Conservation (phyloP, 441 rosid species). For the Croton setiger region DNA sequence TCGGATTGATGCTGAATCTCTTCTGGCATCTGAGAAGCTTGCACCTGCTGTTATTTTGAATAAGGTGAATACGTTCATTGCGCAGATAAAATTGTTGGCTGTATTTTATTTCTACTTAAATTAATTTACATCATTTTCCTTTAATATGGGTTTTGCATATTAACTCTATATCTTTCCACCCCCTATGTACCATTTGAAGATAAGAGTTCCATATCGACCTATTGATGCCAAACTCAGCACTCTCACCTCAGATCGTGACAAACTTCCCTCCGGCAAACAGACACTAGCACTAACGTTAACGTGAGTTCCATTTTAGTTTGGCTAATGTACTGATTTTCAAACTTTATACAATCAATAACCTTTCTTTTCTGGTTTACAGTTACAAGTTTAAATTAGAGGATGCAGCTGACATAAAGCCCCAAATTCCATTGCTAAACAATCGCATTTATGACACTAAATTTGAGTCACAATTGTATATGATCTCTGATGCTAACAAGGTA, state of each 20-base stretch:
- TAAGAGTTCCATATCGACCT: slow-evolving; percentile 87
- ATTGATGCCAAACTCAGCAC: slow-evolving; percentile 70
- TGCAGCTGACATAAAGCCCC: slow-evolving; percentile 83
- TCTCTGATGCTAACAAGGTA: slow-evolving; percentile 96
- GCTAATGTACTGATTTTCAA: slow-evolving; percentile 17
- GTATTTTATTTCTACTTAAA: slow-evolving; percentile 10
- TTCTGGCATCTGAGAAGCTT: slow-evolving; percentile 73
- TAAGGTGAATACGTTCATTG: slow-evolving; percentile 46
- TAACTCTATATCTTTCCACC: slow-evolving; percentile 11
- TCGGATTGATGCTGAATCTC: slow-evolving; percentile 77
- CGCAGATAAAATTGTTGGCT: slow-evolving; percentile 10
- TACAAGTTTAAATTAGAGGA: slow-evolving; percentile 96
- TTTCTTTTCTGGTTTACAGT: slow-evolving; percentile 44
- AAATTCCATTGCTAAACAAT: slow-evolving; percentile 85
- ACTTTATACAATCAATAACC: slow-evolving; percentile 4
- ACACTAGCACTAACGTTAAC: slow-evolving; percentile 80
- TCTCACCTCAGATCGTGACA: slow-evolving; percentile 72
- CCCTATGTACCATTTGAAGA: slow-evolving; percentile 38
- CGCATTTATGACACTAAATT: slow-evolving; percentile 96
- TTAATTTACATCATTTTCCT: slow-evolving; percentile 14
- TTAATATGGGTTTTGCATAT: slow-evolving; percentile 6
- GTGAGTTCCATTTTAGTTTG: slow-evolving; percentile 41
- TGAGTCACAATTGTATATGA: slow-evolving; percentile 96
- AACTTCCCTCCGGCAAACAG: slow-evolving; percentile 90
- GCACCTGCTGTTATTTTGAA: slow-evolving; percentile 71